phyloP scores from a whole-genome alignment of 2,329 filamentous ascomycete species.

The Fusarium sp. region DNA sequence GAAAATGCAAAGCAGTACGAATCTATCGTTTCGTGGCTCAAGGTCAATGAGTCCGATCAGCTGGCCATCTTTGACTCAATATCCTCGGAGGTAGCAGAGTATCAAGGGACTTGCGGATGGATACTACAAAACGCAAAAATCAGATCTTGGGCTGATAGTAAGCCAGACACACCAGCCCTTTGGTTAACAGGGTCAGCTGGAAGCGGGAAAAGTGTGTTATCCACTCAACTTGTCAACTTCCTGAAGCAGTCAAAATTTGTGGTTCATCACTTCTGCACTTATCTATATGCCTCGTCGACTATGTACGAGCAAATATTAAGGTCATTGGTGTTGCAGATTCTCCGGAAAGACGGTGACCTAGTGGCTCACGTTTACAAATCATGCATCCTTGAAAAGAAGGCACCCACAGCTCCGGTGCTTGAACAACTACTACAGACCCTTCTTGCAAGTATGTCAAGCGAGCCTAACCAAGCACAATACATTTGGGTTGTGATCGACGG shows the following conservation, averaged over 20 bases:
- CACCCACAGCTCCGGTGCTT: neutral
- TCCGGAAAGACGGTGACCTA: conserved; percentile 24
- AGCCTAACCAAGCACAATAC: conserved; percentile 1
- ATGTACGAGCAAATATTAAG: conserved; percentile 29
- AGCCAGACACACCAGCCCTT: conserved; percentile 14
- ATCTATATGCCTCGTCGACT: conserved; percentile 3
- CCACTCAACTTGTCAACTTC: conserved; percentile 30
- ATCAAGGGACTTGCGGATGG: conserved; percentile 29
- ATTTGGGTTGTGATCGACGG: conserved; percentile 32
- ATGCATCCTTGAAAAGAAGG: conserved; percentile 33
- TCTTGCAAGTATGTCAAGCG: conserved; percentile 7
- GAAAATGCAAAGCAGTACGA: conserved; percentile 14
- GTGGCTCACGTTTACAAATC: conserved; percentile 20
- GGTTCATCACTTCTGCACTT: conserved; percentile 30
- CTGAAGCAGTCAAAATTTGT: conserved; percentile 5
- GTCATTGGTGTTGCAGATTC: conserved; percentile 18
- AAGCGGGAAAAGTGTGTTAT: conserved; percentile 34
- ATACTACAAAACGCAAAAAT: conserved; percentile 17
- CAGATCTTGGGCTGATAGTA: conserved; percentile 1
- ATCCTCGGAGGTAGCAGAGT: neutral
- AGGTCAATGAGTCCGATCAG: conserved; percentile 27
- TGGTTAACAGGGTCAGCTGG: conserved; percentile 33
- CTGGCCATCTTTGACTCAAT: conserved; percentile 21
- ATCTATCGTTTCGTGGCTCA: conserved; percentile 26
- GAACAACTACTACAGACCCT: conserved; percentile 22